phyloP scores from a whole-genome alignment of 2,329 filamentous ascomycete genomes.

The Ophiostoma himal-ulmi region DNA sequence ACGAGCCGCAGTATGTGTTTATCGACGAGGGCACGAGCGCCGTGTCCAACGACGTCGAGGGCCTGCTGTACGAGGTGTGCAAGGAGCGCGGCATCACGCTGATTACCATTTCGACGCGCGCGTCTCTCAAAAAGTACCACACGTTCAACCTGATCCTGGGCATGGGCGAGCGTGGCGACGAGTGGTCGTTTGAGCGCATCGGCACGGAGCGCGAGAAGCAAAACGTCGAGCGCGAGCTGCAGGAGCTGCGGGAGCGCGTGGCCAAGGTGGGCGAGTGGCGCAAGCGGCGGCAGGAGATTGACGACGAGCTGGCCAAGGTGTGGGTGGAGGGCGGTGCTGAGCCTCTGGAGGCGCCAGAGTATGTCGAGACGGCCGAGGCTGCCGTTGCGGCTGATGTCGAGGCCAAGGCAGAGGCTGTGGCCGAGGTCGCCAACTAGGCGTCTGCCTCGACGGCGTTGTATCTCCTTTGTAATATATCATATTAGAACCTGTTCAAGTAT shows the following conservation, averaged over 20 bases:
- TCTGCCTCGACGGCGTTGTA: background rate
- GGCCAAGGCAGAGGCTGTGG: background rate
- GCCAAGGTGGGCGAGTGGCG: constrained; percentile 82
- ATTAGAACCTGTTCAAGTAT: background rate
- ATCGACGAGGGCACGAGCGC: constrained; percentile 94
- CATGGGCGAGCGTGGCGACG: constrained; percentile 70
- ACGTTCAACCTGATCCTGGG: constrained; percentile 84
- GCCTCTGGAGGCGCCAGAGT: constrained; percentile 44
- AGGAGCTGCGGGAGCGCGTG: constrained; percentile 74
- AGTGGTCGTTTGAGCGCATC: constrained; percentile 90
- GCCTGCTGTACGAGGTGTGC: constrained; percentile 82
- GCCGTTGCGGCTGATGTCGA: background rate
- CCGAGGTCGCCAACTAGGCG: background rate
- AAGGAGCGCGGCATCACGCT: constrained; percentile 92
- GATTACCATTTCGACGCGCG: constrained; percentile 92
- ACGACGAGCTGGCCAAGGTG: constrained; percentile 65
- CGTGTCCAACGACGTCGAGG: constrained; percentile 90
- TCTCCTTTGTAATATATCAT: background rate
- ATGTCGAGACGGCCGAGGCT: constrained; percentile 31
- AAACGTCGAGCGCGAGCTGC: constrained; percentile 83
- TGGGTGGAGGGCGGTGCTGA: constrained; percentile 50
- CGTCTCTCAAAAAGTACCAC: constrained; percentile 92
- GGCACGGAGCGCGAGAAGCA: constrained; percentile 91
- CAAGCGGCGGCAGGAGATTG: constrained; percentile 69
- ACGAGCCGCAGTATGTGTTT: constrained; percentile 90